Conservation (phyloP, 495 filamentous ascomycete genomes). For the Penicillium lagena region DNA sequence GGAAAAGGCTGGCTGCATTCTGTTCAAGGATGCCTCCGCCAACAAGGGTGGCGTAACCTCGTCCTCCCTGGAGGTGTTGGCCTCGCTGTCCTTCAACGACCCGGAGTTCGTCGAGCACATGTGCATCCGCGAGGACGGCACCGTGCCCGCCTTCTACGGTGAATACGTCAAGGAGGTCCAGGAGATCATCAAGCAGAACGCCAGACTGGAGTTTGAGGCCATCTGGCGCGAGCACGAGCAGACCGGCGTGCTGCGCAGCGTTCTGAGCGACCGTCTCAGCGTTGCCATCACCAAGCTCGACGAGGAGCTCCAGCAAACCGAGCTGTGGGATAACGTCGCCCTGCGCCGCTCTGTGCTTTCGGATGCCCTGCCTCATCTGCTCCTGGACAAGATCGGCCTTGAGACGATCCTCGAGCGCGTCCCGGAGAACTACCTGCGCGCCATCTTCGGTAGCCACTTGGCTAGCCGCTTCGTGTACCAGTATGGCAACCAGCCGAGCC, state of each 20-base stretch:
- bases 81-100: constrained; percentile 90
- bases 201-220: constrained; percentile 89
- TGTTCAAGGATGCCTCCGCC: constrained; percentile 96
- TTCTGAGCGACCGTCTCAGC: constrained; percentile 82
- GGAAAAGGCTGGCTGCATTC: constrained; percentile 84
- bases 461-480: constrained; percentile 94
- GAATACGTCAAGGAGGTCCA: constrained; percentile 91
- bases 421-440: constrained; percentile 83
- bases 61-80: constrained; percentile 94
- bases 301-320: constrained; percentile 88
- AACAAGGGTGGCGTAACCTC: constrained; percentile 99
- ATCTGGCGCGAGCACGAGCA: constrained; percentile 92
- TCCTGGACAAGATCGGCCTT: constrained; percentile 85
- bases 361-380: constrained; percentile 78
- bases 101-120: constrained; percentile 82
- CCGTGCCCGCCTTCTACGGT: constrained; percentile 82
- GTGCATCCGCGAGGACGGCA: constrained; percentile 76
- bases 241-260: constrained; percentile 70
- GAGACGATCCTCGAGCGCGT: constrained; percentile 80
- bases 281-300: constrained; percentile 90
- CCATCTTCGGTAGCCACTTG: constrained; percentile 93
- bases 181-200: constrained; percentile 80
- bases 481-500: constrained; percentile 84
- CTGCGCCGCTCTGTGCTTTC: constrained; percentile 72
- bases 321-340: constrained; percentile 79